phyloP scores from a whole-genome alignment of 2,329 filamentous ascomycete species.

The Trichoderma simmonsii region DNA sequence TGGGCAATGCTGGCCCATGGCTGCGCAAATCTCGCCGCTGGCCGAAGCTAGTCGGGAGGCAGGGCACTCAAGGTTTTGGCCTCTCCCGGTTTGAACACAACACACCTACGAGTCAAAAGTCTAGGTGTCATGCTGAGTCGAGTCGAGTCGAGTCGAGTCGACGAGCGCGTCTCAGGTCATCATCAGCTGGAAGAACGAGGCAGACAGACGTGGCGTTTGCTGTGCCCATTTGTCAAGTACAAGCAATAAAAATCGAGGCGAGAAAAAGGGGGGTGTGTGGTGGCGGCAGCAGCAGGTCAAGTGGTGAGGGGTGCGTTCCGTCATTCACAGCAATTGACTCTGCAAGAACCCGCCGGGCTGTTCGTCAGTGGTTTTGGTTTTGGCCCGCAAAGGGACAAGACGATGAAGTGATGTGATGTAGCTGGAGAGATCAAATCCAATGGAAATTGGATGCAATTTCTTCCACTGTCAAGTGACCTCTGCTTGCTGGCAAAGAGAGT shows the following conservation, averaged over 20 bases:
- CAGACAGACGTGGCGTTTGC: constrained; percentile 1
- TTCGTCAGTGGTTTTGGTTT: neutral
- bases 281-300: constrained; percentile 2
- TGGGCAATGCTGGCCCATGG: constrained; percentile 3
- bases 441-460: neutral
- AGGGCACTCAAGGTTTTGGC: neutral
- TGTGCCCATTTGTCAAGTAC: neutral
- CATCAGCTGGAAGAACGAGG: neutral
- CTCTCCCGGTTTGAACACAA: neutral
- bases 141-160: neutral
- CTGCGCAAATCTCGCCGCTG: constrained; percentile 8
- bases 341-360: neutral
- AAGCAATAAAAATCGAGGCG: neutral
- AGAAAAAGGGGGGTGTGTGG: neutral
- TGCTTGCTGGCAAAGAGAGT: neutral
- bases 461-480: neutral
- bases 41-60: neutral
- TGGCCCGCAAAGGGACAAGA: neutral
- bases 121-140: neutral
- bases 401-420: neutral
- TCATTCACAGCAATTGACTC: constrained; percentile 11
- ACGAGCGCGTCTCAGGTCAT: neutral
- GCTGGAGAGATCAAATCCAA: neutral
- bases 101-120: neutral
- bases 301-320: constrained; percentile 10